These are phyloP conservation scores for Diaporthe destruens DNA, from an alignment of 2,329 filamentous ascomycete species.

Conservation along the genomic window DNA sequence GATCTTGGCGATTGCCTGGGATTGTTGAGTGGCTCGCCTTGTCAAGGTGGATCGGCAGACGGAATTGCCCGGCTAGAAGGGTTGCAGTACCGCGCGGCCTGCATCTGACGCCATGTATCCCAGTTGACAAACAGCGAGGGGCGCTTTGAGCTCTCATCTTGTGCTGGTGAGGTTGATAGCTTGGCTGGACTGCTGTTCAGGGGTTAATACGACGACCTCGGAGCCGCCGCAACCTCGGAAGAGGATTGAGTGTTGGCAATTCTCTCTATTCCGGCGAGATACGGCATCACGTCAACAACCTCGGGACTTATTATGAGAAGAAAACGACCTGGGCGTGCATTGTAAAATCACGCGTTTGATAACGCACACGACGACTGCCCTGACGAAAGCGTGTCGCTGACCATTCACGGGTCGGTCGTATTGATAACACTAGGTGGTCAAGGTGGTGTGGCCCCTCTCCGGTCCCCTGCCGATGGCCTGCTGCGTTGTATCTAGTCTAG, in stretches of 20 bases:
- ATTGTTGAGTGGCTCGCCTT: neutral
- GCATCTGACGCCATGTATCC: constrained; percentile 26
- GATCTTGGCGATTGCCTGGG: constrained; percentile 12
- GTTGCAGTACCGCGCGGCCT: constrained; percentile 13
- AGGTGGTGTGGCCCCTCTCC: constrained; percentile 11
- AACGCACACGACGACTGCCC: constrained; percentile 19
- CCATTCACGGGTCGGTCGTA: constrained; percentile 3
- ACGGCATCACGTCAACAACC: constrained; percentile 31
- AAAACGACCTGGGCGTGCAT: constrained; percentile 27
- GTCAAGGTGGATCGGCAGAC: constrained; percentile 19
- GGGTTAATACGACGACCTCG: too few relatives aligned
- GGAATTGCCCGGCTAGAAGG: constrained; percentile 12
- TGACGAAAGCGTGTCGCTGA: constrained; percentile 16
- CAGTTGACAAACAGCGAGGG: neutral
- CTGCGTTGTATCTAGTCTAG: constrained; percentile 6
- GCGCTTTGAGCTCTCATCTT: neutral
- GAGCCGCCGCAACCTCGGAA: too few relatives aligned
- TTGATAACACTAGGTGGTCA: constrained; percentile 20
- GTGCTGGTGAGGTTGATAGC: neutral
- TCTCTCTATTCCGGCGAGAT: constrained; percentile 18
- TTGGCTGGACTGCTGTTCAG: neutral
- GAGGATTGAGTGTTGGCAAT: neutral
- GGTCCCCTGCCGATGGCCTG: constrained; percentile 14
- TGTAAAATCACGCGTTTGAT: constrained; percentile 34
- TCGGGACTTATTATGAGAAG: constrained; percentile 22